Conservation (phyloP, 805 yeast genomes). For the Saccharomycopsis sp. region DNA sequence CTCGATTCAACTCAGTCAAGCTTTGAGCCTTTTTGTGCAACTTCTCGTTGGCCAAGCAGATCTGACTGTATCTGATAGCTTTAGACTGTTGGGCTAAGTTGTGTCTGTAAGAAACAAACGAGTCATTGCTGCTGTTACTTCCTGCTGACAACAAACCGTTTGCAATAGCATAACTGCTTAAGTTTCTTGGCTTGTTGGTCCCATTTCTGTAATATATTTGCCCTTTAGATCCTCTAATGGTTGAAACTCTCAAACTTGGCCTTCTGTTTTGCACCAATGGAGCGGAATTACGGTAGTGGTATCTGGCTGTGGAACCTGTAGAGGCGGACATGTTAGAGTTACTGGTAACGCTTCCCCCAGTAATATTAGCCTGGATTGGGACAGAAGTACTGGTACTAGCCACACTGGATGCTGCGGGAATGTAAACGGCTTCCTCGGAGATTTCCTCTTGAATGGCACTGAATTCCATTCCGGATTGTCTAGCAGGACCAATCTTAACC, state of each 20-base stretch:
- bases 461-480: slow-evolving; percentile 8
- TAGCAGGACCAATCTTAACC: slow-evolving; percentile 17
- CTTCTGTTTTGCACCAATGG: neutral
- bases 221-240: neutral
- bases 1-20: neutral
- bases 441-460: too few species aligned
- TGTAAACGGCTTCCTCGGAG: neutral
- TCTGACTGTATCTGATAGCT: slow-evolving; percentile 16
- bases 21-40: neutral
- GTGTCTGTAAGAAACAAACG: neutral
- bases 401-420: neutral
- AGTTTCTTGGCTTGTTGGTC: slow-evolving; percentile 1
- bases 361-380: slow-evolving; percentile 2
- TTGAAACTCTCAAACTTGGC: slow-evolving; percentile 6
- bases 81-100: slow-evolving; percentile 8
- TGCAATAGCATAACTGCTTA: slow-evolving; percentile 1
- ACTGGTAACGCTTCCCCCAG: slow-evolving; percentile 5
- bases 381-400: neutral
- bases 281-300: neutral
- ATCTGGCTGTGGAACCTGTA: neutral
- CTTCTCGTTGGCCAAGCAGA: slow-evolving; percentile 18
- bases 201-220: neutral
- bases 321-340: neutral
- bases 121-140: slow-evolving; percentile 3
- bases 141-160: slow-evolving; percentile 1